Base-by-base conservation (phyloP, 2,329 filamentous ascomycete genomes). In the Dactylellina parvicollis region DNA sequence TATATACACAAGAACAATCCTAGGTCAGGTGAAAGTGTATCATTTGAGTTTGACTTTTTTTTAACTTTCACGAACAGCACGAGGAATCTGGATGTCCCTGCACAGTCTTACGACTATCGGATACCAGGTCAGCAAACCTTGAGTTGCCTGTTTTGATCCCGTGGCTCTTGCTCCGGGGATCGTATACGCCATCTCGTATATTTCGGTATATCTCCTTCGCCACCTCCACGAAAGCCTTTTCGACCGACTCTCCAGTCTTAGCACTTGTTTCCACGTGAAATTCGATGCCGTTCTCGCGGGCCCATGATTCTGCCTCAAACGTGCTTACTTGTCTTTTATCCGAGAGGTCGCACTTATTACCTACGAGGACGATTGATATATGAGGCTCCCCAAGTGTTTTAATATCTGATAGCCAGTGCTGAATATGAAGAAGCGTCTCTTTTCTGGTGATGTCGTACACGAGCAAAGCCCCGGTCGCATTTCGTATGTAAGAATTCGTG, bases 121-220 rank as follows among this genome's bases (percentile, higher is more conserved):
- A 54, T 9, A 42, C 52, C 20, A 72, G 26, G 20, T 52, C 65
- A 4, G 60, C 52, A 14, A 14, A n/a, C 46, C 70, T 76, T 14
- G 67, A 64, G 7, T 65, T 74, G 24, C 76, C 76, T 12, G 60
- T 89, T 82, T 97, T 98, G 74, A 99, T 93, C 24, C 95, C 95
- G 74, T 90, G 94, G 79, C 93, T 87, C 79, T 94, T 86, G 81
- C 98, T 94, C 79, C 96, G 96, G 77, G 98, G 83, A 82, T 99
- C 93, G 80, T 98, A 98, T 80, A 88, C 92, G 9, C 95, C 95
- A 1, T 92, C 92, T 83, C 97, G 92, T 75, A 99, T 97, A 79
- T 98, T 98, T 80, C 94, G 89, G 80, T 96, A 96, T 83, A 99
- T 98, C 81, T 93, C 86, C 83, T 97, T 92, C 18, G 95, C 92